Base-by-base conservation (phyloP, 2,329 filamentous ascomycete genomes). In the Tolypocladium ophioglossoides region DNA sequence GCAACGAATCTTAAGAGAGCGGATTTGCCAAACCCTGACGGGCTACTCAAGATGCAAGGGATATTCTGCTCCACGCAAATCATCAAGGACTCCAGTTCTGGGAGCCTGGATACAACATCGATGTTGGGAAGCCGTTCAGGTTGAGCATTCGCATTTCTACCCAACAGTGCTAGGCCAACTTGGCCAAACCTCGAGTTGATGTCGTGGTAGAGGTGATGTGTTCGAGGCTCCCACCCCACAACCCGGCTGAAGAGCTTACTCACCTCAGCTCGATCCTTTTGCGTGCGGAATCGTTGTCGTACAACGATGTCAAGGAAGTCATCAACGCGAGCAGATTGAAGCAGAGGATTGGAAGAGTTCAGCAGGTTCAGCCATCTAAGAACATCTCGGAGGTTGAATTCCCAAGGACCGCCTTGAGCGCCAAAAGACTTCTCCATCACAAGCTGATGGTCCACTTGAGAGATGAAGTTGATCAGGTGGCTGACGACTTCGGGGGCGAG, bases 301-400 rank as follows among this genome's bases (percentile, higher is more conserved):
- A 97, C 89, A 49, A 96, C 78, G 18, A 94, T 79, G 57, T 90
- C 81, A 18, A 95, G 76, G 68, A 95, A 95, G 65, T 95, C 87
- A 50, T 82, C 77, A 9, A 82, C 77, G 35, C 73, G 74, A 2
- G 82, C 82, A 30, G 79, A 78, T 30, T 77, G 72, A 20, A 91
- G 73, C 16, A 90, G 72, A 5, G 82, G 75, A 46, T 85, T 77
- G 1, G 77, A 66, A 7, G 70, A 68, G 54, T 65, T 68, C 20
- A 74, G 56, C 16, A 97, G 72, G 60, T 87, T 82, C 50, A 96
- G 73, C 92, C 92, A 97, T 57, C 92, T 82, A 54, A 94, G 81
- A 3, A 90, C 89, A 68, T 97, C 92, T 68, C 91, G 86, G 59
- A 99, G 74, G 64, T 96, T 99, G 67, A 96, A 94, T 65, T 96